Conservation (phyloP, 306 rosid genomes). For the Castanopsis chinensis region DNA sequence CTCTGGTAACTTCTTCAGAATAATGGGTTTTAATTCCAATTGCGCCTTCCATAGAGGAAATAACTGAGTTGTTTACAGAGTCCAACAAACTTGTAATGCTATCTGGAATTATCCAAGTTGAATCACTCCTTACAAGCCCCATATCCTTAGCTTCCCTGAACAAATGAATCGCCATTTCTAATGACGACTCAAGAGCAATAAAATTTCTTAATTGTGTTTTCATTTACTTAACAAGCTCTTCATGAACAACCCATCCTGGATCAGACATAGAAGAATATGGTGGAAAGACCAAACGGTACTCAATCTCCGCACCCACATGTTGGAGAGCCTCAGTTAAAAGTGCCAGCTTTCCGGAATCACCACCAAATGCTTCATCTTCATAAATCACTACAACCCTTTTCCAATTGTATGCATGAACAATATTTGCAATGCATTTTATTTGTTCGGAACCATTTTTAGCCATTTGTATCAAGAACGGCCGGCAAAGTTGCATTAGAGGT, state of each 20-base stretch:
- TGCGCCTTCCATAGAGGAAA: constrained; percentile 64
- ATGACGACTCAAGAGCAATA: constrained; percentile 51
- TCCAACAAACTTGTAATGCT: constrained; percentile 45
- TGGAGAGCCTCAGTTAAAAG: constrained; percentile 63
- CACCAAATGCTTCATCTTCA: constrained; percentile 43
- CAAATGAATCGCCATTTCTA: constrained; percentile 47
- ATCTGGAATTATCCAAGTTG: constrained; percentile 70
- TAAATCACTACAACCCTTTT: constrained; percentile 46
- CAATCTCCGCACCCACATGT: constrained; percentile 45
- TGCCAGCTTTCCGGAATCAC: constrained; percentile 44
- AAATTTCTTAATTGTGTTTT: constrained; percentile 49
- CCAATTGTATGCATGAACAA: constrained; percentile 43
- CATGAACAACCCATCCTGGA: constrained; percentile 32
- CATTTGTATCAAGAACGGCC: constrained; percentile 51
- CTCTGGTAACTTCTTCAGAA: constrained; percentile 17
- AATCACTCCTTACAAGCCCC: constrained; percentile 45
- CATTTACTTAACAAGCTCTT: constrained; percentile 41
- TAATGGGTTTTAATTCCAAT: constrained; percentile 65
- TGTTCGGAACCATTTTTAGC: constrained; percentile 32
- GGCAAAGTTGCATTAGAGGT: constrained; percentile 22
- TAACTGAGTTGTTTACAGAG: constrained; percentile 35
- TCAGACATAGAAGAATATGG: constrained; percentile 35
- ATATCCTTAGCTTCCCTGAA: constrained; percentile 51
- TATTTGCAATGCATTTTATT: constrained; percentile 46
- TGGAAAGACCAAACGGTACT: constrained; percentile 58